Evolutionary conservation across 129 eudicot genomes (phyloP).

Genomic region (Apium graveolens): DNA sequence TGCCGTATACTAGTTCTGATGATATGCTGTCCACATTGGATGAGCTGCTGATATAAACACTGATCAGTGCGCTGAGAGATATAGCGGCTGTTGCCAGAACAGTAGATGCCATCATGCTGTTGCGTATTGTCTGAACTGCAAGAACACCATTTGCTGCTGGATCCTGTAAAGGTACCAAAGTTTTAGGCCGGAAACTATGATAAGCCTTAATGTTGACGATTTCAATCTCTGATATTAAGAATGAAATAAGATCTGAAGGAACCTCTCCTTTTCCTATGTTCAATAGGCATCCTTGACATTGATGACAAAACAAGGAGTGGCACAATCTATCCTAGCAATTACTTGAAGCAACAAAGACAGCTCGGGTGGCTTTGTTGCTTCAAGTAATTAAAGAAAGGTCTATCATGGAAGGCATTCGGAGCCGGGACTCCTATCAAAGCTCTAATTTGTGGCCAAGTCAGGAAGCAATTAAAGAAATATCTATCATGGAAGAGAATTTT

Average conservation of each 20-base stretch:
- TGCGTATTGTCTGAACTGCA: constrained; percentile 72
- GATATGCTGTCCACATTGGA: constrained; percentile 19
- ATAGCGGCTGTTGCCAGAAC: constrained; percentile 69
- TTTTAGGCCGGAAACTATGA: not conserved
- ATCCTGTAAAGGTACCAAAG: constrained; percentile 29
- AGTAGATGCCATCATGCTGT: constrained; percentile 90
- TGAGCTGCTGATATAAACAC: constrained; percentile 60
- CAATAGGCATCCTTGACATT: not conserved
- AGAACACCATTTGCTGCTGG: constrained; percentile 54
- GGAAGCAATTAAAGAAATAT: not conserved
- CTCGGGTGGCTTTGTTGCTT: too few relatives aligned
- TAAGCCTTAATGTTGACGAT: not conserved
- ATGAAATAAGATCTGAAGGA: not conserved
- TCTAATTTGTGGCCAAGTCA: not conserved
- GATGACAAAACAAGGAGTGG: not conserved
- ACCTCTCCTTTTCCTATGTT: not conserved
- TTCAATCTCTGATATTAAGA: not conserved
- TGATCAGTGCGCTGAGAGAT: constrained; percentile 61
- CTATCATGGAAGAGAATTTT: not conserved
- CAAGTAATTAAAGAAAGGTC: too few relatives aligned
- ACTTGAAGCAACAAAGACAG: not conserved
- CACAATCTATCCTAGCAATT: not conserved
- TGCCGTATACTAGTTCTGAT: constrained; percentile 48
- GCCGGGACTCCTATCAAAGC: not conserved
- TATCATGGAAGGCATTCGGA: too few relatives aligned